Evolutionary conservation across 1,139 yeast genomes (phyloP).

Genomic region (Citeromyces hawaiiensis): DNA sequence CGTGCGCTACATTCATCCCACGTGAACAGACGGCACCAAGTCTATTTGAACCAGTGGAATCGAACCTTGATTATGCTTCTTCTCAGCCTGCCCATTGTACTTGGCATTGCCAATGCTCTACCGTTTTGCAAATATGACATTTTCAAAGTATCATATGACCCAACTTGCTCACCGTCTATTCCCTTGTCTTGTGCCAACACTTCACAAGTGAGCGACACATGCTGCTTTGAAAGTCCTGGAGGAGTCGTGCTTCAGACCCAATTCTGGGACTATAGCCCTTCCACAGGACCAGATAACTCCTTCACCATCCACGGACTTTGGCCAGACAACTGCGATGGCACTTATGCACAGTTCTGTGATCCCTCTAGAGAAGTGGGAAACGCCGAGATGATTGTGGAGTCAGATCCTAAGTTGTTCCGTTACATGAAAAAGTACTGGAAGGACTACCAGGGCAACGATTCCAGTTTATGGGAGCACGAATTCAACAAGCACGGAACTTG

Average conservation of each 20-base stretch:
- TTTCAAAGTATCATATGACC: not conserved
- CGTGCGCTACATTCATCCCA: not conserved
- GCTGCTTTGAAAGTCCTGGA: constrained; percentile 86
- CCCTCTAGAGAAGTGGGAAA: constrained; percentile 32
- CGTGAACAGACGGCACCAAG: not conserved
- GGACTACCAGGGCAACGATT: constrained; percentile 64
- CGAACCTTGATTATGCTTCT: not conserved
- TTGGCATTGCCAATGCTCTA: not conserved
- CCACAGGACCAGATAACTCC: constrained; percentile 62
- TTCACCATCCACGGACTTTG: constrained; percentile 83
- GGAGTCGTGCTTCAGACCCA: constrained; percentile 81
- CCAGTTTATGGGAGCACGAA: constrained; percentile 80
- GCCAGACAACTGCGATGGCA: constrained; percentile 76
- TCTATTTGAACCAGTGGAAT: not conserved
- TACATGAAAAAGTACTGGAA: constrained; percentile 64
- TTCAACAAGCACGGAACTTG: constrained; percentile 95
- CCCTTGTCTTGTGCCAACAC: constrained; percentile 51
- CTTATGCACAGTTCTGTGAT: constrained; percentile 70
- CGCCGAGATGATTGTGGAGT: constrained; percentile 37
- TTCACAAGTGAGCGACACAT: constrained; percentile 33
- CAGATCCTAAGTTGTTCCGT: constrained; percentile 35
- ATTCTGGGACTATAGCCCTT: constrained; percentile 87
- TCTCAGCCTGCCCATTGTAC: not conserved
- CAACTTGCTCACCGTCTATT: constrained; percentile 43
- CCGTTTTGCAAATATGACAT: not conserved